Evolutionary conservation across 192 early-diverging fungal genomes (phyloP), one percentile per base, ranked within the genome.

Genomic region (Mortierella antarctica): DNA sequence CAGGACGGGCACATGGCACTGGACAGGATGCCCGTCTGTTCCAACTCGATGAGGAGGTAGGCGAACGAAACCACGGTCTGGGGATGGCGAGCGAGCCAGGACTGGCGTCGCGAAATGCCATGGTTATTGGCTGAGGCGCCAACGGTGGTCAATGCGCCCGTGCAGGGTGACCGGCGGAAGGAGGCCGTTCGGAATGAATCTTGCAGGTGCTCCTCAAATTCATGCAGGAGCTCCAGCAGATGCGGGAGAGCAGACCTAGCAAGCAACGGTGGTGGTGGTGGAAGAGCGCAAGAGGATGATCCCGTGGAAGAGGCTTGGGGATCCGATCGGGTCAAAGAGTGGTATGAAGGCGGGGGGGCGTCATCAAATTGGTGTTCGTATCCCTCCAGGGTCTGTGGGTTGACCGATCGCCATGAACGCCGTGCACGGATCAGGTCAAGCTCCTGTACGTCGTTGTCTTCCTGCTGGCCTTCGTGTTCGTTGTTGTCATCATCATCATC

Each of bases 301-400:
- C 7, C n/a, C 4, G 57, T 13, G 12, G 12, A 39, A 12, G 3
- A 1, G 31, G 31, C 31, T 3, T 31, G 31, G 40, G 42, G 8
- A 8, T 52, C 58, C 3, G 53, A 44, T 17, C 52, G 74, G 18
- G 61, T 54, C 3, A 65, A 51, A 14, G 75, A 70, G 12, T 79
- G 75, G 51, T 79, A 80, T 6, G 77, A 63, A 13, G 77, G 77
- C 11, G 77, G 77, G 0, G 77, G 70, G 4, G 54, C 65, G n/a
- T 80, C 70, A 8, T 80, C 77, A 40, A 68, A 72, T 42, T 21
- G 47, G 31, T 67, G 77, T 9, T 42, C 49, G 44, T 80, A 69
- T 6, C 77, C 77, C 46, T 67, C 65, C n/a, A 72, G 39, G 5
- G 70, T 71, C 47, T 44, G 49, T 40, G 59, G 45, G 41, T 62